A percentile compares a stretch with the other conserved stretches of the same genome.
Conservation (phyloP, 23 red algal genomes). For the Gracilaria caudata region DNA sequence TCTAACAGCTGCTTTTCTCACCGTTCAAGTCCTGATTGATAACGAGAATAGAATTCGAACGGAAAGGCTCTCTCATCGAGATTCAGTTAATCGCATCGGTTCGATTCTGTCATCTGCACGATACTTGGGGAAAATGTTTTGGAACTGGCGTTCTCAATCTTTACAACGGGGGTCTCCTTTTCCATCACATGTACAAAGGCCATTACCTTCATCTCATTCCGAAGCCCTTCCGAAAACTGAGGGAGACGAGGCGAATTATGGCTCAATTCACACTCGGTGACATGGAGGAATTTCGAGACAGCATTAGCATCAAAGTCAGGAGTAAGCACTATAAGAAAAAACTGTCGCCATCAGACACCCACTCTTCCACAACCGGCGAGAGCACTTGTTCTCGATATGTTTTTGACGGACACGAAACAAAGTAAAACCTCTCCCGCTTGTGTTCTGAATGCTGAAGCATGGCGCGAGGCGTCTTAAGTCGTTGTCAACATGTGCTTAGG, state of each 20-base stretch:
- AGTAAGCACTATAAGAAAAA: constrained; percentile 11
- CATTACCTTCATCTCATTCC: constrained; percentile 4
- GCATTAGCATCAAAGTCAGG: constrained; percentile 4
- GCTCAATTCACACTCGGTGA: constrained; percentile 12
- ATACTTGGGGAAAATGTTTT: constrained; percentile 8
- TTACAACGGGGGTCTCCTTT: constrained; percentile 17
- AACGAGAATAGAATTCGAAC: constrained; percentile 26
- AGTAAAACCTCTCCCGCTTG: background rate
- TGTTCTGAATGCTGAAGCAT: background rate
- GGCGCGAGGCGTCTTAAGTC: background rate
- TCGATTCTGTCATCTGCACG: constrained; percentile 27
- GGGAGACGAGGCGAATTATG: constrained; percentile 24
- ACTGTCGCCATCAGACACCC: constrained; percentile 2
- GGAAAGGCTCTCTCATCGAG: constrained; percentile 50
- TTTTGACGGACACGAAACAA: background rate
- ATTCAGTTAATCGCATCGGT: constrained; percentile 44
- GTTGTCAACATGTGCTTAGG: background rate
- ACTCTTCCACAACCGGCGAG: background rate
- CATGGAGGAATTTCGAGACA: background rate
- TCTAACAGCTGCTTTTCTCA: constrained; percentile 49
- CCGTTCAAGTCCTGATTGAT: constrained; percentile 42
- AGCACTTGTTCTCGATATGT: background rate
- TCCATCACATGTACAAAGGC: constrained; percentile 40
- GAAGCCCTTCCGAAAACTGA: constrained; percentile 42
- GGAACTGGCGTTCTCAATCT: constrained; percentile 37